Evolutionary conservation across 1,284 basidiomycete genomes (phyloP).

Genomic region (Trametes hirsuta): DNA sequence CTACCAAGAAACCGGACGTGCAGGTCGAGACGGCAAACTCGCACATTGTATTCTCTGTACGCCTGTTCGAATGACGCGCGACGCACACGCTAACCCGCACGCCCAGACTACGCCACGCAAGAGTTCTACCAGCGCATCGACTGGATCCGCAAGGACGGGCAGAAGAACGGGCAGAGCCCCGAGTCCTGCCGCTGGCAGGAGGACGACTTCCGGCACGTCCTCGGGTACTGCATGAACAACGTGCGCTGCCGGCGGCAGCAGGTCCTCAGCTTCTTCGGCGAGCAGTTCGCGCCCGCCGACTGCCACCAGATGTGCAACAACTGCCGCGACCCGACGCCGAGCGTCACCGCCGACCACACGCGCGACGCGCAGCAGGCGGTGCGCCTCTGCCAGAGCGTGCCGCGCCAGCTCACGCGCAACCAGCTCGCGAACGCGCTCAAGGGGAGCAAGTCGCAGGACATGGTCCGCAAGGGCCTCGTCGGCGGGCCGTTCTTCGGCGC

Average conservation of each 20-base stretch:
- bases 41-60: slow-evolving; percentile 66
- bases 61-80: slow-evolving; percentile 13
- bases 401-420: slow-evolving; percentile 41
- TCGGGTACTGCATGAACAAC: slow-evolving; percentile 80
- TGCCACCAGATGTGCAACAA: slow-evolving; percentile 80
- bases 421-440: slow-evolving; percentile 62
- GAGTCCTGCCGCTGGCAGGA: slow-evolving; percentile 59
- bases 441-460: slow-evolving; percentile 57
- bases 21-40: slow-evolving; percentile 75
- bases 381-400: slow-evolving; percentile 41
- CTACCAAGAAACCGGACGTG: slow-evolving; percentile 87
- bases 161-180: slow-evolving; percentile 35
- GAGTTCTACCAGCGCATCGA: slow-evolving; percentile 55
- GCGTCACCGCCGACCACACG: slow-evolving; percentile 44
- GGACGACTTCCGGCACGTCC: slow-evolving; percentile 57
- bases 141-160: slow-evolving; percentile 55
- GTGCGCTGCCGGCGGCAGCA: slow-evolving; percentile 88
- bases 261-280: slow-evolving; percentile 72
- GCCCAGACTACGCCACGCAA: slow-evolving; percentile 54
- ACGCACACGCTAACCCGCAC: not conserved
- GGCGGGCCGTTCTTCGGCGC: slow-evolving; percentile 53
- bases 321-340: slow-evolving; percentile 54
- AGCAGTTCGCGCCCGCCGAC: slow-evolving; percentile 44
- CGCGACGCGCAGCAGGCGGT: slow-evolving; percentile 58
- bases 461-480: slow-evolving; percentile 55